These are phyloP conservation scores for Meripilus lineatus DNA, from an alignment of 1,284 basidiomycete species.

Conservation along the genomic window DNA sequence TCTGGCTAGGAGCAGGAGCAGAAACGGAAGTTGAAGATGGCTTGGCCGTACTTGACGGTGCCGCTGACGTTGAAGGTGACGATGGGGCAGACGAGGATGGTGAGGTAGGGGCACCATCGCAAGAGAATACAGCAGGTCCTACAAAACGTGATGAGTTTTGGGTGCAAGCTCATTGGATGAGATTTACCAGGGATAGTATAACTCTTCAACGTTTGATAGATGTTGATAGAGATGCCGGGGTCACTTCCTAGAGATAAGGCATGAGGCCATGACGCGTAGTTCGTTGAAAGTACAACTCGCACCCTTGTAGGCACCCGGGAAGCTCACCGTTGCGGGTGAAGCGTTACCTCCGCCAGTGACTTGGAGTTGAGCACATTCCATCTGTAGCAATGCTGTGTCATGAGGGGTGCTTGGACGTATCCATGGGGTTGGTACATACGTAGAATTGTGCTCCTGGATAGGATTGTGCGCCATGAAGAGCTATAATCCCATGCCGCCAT, in stretches of 20 bases:
- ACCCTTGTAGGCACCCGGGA: constrained; percentile 44
- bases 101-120: constrained; percentile 16
- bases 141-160: not conserved
- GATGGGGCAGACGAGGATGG: constrained; percentile 11
- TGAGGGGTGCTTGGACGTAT: not conserved
- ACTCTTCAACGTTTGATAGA: constrained; percentile 35
- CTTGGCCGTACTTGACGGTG: constrained; percentile 1
- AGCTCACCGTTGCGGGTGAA: constrained; percentile 42
- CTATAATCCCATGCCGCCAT: constrained; percentile 24
- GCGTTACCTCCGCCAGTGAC: constrained; percentile 47
- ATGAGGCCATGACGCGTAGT: not conserved
- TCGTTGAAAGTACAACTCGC: constrained; percentile 7
- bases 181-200: constrained; percentile 39
- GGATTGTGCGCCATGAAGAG: constrained; percentile 35
- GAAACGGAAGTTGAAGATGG: constrained; percentile 11
- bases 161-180: not conserved
- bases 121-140: constrained; percentile 25
- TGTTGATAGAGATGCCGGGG: constrained; percentile 42
- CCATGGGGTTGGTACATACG: constrained; percentile 3
- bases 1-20: constrained; percentile 9
- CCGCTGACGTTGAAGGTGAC: not conserved
- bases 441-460: constrained; percentile 53
- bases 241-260: constrained; percentile 27
- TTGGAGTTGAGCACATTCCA: constrained; percentile 46
- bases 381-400: not conserved